Percentiles rank a stretch among this genome's conserved stretches.
Conservation (phyloP, 495 filamentous ascomycete genomes). For the Podospora tetraspora region DNA sequence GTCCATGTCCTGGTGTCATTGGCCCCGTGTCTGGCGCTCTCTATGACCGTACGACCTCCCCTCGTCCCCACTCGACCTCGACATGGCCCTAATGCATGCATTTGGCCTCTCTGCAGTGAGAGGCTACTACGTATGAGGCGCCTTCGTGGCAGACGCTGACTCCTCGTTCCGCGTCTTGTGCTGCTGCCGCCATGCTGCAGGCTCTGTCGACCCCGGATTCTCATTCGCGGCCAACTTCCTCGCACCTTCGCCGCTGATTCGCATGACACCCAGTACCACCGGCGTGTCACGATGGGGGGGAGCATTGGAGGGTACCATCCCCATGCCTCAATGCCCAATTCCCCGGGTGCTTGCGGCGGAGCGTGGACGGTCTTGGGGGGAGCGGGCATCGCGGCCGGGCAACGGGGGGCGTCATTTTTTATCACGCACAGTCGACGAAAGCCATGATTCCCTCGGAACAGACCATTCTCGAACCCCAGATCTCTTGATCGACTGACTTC, state of each 20-base stretch:
- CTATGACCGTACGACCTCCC: constrained; percentile 7
- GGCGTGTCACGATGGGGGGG: neutral
- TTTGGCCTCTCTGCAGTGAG: constrained; percentile 18
- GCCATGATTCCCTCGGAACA: neutral
- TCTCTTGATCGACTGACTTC: neutral
- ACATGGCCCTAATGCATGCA: constrained; percentile 22
- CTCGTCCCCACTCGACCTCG: neutral
- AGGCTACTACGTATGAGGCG: constrained; percentile 9
- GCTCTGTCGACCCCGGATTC: constrained; percentile 8
- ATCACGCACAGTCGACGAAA: constrained; percentile 1
- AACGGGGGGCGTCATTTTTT: neutral
- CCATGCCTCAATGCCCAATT: constrained; percentile 12
- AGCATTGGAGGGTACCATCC: neutral
- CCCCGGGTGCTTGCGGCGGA: neutral
- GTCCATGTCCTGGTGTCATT: constrained; percentile 1
- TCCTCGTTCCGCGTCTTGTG: constrained; percentile 19
- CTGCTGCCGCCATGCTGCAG: constrained; percentile 21
- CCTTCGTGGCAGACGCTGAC: constrained; percentile 49
- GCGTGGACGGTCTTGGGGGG: neutral
- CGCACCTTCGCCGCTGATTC: constrained; percentile 7
- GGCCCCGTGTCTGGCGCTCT: neutral
- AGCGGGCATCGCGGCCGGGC: neutral
- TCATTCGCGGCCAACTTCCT: constrained; percentile 13
- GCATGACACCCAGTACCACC: constrained; percentile 6
- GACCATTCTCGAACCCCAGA: neutral